Percentiles rank a stretch among this genome's conserved stretches.
Evolutionary conservation across 257 asterid species (phyloP).

Genomic region (Plectranthus barbatus): DNA sequence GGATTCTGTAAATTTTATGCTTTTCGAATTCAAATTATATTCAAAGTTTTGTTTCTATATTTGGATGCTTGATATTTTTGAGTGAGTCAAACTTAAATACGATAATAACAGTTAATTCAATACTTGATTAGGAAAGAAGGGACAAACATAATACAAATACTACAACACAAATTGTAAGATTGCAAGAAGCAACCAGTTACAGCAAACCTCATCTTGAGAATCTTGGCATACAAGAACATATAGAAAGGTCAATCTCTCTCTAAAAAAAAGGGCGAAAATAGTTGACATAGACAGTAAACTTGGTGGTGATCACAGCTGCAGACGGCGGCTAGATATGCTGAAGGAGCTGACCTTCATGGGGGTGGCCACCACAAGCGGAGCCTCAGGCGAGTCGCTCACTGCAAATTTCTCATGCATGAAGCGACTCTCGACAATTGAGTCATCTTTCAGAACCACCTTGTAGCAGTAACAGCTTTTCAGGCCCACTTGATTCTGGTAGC

Average conservation of each 20-base stretch:
- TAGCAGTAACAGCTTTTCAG: slow-evolving; percentile 85
- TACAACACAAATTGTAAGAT: slow-evolving; percentile 25
- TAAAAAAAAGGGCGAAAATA: neutral
- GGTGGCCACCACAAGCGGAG: slow-evolving; percentile 65
- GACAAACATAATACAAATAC: slow-evolving; percentile 1
- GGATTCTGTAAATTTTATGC: slow-evolving; percentile 5
- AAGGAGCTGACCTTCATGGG: slow-evolving; percentile 87
- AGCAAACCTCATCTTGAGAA: slow-evolving; percentile 4
- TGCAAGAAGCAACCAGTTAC: slow-evolving; percentile 3
- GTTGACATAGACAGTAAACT: neutral
- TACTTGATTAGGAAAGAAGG: too few relatives aligned
- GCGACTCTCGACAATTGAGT: slow-evolving; percentile 53
- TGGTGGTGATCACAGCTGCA: slow-evolving; percentile 25
- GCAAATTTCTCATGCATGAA: slow-evolving; percentile 97
- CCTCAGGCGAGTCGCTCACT: slow-evolving; percentile 63
- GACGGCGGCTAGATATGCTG: slow-evolving; percentile 76
- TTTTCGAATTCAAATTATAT: neutral
- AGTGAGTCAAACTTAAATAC: too few relatives aligned
- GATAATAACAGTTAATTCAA: too few relatives aligned
- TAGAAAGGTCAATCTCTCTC: slow-evolving; percentile 16
- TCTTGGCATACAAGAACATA: neutral
- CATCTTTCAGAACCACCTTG: slow-evolving; percentile 48
- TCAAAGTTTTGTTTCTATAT: neutral
- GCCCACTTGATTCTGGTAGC: slow-evolving; percentile 66
- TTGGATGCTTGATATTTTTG: neutral